A percentile compares a stretch with the other conserved stretches of the same genome.
These are phyloP conservation scores for Cryptosporidium sp. DNA, from an alignment of 169 alveolate genomes.

Conservation along the genomic window DNA sequence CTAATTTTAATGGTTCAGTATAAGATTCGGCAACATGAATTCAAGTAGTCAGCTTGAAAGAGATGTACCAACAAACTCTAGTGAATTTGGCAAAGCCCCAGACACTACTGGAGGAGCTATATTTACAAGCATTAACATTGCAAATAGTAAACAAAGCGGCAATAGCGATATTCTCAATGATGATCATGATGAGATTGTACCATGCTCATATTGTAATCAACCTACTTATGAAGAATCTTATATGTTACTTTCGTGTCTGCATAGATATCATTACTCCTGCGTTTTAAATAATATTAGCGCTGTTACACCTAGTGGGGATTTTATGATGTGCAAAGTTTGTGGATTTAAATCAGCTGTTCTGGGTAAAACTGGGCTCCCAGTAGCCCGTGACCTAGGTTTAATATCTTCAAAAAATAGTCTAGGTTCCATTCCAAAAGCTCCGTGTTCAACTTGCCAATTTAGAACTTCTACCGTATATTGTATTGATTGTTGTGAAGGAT, in stretches of 20 bases:
- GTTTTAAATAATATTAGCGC: constrained; percentile 45
- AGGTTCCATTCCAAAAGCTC: constrained; percentile 35
- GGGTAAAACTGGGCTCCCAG: constrained; percentile 64
- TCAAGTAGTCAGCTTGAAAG: not conserved
- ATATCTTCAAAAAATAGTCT: constrained; percentile 28
- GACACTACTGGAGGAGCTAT: not conserved
- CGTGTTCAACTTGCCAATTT: constrained; percentile 52
- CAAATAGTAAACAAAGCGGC: not conserved
- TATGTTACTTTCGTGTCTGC: constrained; percentile 54
- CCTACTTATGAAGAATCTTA: constrained; percentile 68
- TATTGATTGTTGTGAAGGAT: constrained; percentile 71
- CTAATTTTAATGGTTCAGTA: not conserved
- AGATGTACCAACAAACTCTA: not conserved
- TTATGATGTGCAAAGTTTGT: constrained; percentile 67
- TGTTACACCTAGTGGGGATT: constrained; percentile 52
- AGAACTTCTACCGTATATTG: constrained; percentile 37
- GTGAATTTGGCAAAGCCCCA: not conserved
- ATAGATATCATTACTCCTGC: constrained; percentile 65
- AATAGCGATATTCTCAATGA: not conserved
- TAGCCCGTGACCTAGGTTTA: constrained; percentile 13
- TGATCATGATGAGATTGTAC: constrained; percentile 40
- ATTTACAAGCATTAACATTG: not conserved
- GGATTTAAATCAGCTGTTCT: constrained; percentile 61
- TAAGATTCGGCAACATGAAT: not conserved
- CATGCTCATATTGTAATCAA: constrained; percentile 47